Evolutionary conservation across 352 stramenopile genomes (phyloP).

Genomic region (Phytophthora litchii): DNA sequence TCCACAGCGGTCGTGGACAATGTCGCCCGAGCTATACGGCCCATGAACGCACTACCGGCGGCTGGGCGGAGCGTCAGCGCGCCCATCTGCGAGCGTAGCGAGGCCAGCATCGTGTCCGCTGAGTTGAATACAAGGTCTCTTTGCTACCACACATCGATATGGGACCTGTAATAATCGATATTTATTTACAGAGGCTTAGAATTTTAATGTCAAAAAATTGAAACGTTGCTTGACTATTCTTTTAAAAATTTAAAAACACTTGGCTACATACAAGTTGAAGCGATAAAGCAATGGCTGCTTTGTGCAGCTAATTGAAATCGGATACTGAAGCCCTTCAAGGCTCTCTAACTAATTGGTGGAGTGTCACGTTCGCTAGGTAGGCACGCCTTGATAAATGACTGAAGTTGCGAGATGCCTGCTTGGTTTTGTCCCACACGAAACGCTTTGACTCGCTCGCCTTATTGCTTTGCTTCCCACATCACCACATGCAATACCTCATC

Average conservation of each 20-base stretch:
- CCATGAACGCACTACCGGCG: slow-evolving; percentile 31
- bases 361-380: slow-evolving; percentile 15
- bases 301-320: background rate
- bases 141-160: slow-evolving; percentile 32
- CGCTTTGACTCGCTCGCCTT: slow-evolving; percentile 4
- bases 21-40: slow-evolving; percentile 30
- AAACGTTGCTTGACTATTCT: no score
- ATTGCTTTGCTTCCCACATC: slow-evolving; percentile 16
- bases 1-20: slow-evolving; percentile 47
- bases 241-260: no score
- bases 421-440: background rate
- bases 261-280: slow-evolving; percentile 25
- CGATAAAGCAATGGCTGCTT: background rate
- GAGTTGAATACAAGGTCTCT: slow-evolving; percentile 24
- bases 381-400: slow-evolving; percentile 20
- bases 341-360: slow-evolving; percentile 32
- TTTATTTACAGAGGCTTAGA: slow-evolving; percentile 13
- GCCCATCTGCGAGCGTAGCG: slow-evolving; percentile 61
- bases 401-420: slow-evolving; percentile 7
- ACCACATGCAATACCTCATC: slow-evolving; percentile 29
- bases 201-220: background rate
- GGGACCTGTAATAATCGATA: slow-evolving; percentile 6
- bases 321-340: slow-evolving; percentile 8
- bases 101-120: slow-evolving; percentile 56
- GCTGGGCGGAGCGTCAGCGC: slow-evolving; percentile 62